Base-by-base conservation (phyloP, 305 asterid species). In the Plantago lanceolata region DNA sequence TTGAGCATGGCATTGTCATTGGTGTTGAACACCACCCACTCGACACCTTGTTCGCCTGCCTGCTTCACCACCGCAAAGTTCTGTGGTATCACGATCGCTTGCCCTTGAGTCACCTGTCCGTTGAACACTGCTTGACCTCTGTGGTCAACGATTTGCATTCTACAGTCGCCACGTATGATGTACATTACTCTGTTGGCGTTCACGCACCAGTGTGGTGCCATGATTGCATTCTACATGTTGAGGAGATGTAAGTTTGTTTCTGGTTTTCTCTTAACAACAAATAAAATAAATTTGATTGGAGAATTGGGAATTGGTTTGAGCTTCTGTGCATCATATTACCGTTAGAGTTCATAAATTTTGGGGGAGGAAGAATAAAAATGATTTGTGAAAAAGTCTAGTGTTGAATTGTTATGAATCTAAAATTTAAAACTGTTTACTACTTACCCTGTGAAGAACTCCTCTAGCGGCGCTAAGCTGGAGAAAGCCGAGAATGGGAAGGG, bases 1-100 rank as follows among this genome's bases (percentile, higher is more conserved):
- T 68, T 81, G 67, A 76, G 58, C 85, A 75, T 71, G 4, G 90
- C 86, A 16, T 81, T 76, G 63, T 68, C 82, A 3, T 79, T 77
- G 17, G 87, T 84, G 66, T 77, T 73, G 84, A 84, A 84, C 6
- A 48, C 83, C 0, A 84, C 80, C 90, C 90, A 84, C 65, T 79
- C 90, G 29, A 50, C 75, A 0, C 79, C 81, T 61, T 71, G 72
- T 6, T 79, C 76, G 9, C 81, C 83, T 3, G 85, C 82, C 19
- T 73, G 76, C 40, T 76, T 79, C 66, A 73, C 76, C 14, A 63
- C 87, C 28, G 28, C 28, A 52, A 26, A 84, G 49, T 70, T 73
- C 65, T 75, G 81, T 11, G 87, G 90, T 19, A 77, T 81, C 26
- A 81, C 77, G 48, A 84, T 67, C 1, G 72, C 68, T 35, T 81